A percentile compares a stretch with the other conserved stretches of the same genome.
Evolutionary conservation across 129 eudicot species (phyloP).

Genomic region (Heracleum sosnowskyi): DNA sequence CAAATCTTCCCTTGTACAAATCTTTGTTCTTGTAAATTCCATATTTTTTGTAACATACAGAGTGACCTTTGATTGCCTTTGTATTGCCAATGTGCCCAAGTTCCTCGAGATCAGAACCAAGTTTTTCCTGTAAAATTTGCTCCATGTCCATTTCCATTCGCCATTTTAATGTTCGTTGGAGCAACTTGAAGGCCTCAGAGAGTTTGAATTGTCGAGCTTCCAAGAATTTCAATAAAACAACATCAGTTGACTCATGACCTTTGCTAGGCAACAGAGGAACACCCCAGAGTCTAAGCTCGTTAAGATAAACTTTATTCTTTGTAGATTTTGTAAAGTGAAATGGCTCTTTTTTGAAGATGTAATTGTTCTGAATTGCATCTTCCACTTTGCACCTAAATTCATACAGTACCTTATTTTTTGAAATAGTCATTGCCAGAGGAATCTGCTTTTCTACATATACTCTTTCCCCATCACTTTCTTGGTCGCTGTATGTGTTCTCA

Average conservation of each 20-base stretch:
- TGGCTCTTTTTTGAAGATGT: constrained; percentile 17
- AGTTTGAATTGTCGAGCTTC: constrained; percentile 54
- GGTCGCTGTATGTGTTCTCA: constrained; percentile 6
- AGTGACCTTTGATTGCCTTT: constrained; percentile 47
- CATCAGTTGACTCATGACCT: constrained; percentile 42
- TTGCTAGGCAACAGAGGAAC: constrained; percentile 70
- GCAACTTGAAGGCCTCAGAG: constrained; percentile 51
- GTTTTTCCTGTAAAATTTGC: constrained; percentile 28
- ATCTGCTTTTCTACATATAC: constrained; percentile 10
- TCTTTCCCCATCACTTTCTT: constrained; percentile 7
- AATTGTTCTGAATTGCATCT: constrained; percentile 42
- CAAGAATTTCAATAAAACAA: constrained; percentile 57
- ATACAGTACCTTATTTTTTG: constrained; percentile 27
- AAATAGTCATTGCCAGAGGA: constrained; percentile 21
- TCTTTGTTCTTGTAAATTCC: constrained; percentile 36
- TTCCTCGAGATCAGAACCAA: constrained; percentile 30
- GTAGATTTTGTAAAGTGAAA: neutral
- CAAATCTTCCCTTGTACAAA: constrained; percentile 20
- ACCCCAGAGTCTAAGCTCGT: constrained; percentile 58
- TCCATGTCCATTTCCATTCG: constrained; percentile 41
- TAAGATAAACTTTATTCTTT: constrained; percentile 26
- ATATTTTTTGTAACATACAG: constrained; percentile 43
- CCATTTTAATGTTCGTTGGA: constrained; percentile 53
- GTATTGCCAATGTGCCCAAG: constrained; percentile 32
- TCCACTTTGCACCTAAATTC: constrained; percentile 52